Evolutionary conservation across 805 yeast species (phyloP).

Genomic region (Schwanniomyces sp.): DNA sequence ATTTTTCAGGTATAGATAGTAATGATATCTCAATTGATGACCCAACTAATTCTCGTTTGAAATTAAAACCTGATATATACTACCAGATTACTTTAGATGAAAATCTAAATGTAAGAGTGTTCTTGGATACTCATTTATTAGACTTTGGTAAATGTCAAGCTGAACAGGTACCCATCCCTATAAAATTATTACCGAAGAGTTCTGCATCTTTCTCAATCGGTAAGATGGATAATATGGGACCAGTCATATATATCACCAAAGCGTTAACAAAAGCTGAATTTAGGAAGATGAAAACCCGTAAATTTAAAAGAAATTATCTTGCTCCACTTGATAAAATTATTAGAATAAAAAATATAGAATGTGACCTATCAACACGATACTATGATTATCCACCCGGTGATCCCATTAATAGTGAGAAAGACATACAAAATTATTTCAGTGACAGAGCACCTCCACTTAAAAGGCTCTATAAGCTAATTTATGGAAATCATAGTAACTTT

Average conservation of each 20-base stretch:
- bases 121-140: slow-evolving; percentile 2
- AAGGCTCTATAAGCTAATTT: not conserved
- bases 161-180: not conserved
- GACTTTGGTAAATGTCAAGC: not conserved
- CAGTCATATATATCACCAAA: not conserved
- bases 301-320: slow-evolving; percentile 1
- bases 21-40: slow-evolving; percentile 1
- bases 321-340: slow-evolving; percentile 4
- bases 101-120: not conserved
- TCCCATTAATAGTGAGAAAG: not conserved
- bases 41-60: not conserved
- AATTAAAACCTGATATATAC: not conserved
- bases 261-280: not conserved
- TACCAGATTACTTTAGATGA: not conserved
- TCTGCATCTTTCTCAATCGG: slow-evolving; percentile 2
- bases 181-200: slow-evolving; percentile 1
- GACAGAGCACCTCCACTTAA: not conserved
- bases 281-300: slow-evolving; percentile 2
- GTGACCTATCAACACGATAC: not conserved
- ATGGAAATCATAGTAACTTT: not conserved
- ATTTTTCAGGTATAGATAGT: slow-evolving; percentile 4
- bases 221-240: not conserved
- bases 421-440: slow-evolving; percentile 1
- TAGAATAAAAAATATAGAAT: not conserved
- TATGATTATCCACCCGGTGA: slow-evolving; percentile 1